Evolutionary conservation across 2,329 filamentous ascomycete genomes (phyloP), one percentile per base, ranked within the genome.

Genomic region (Trichophyton rubrum): DNA sequence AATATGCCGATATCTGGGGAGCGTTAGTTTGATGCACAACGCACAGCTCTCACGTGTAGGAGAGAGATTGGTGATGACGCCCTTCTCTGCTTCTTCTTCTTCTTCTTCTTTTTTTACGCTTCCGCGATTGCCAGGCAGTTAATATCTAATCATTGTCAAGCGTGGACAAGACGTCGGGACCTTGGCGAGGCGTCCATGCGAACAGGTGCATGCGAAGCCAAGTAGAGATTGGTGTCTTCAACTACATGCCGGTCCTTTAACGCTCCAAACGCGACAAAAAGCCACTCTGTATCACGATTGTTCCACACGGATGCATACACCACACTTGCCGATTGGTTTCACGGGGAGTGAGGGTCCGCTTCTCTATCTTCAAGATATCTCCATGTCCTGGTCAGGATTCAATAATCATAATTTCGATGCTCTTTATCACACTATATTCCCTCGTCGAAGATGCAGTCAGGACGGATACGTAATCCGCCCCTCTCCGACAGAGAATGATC

Each of bases 191-290:
- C 3, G 49, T 30, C 49, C 24, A 53, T 53, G 49, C 15, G 49
- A 53, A 53, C 49, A 33, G 15, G 49, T 53, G 27, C 49, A 53
- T 53, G 49, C 9, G 24, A 53, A 53, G 22, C 49, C 49, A 53
- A 53, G 22, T 24, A 17, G 49, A 30, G 22, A n/a, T n/a, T 30
- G 27, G 49, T 8, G 9, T 33, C 49, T n/a, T 2, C n/a, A n/a
- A n/a, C 3, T 24, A 24, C 9, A 13, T 53, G 49, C 49, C 24
- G 49, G 49, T 30, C 22, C 9, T 53, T 24, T 33, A 30, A 53
- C 49, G 49, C 49, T 30, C 49, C 49, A 53, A 53, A 53, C 49
- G 49, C 49, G 49, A 53, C 30, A 43, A 53, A 43, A 30, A 51
- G 17, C 47, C 24, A 51, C 9, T 24, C 11, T 20, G 20, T 51